Evolutionary conservation across 345 rosid genomes (phyloP), one percentile per base, ranked within the genome.

Genomic region (Salix purpurea): DNA sequence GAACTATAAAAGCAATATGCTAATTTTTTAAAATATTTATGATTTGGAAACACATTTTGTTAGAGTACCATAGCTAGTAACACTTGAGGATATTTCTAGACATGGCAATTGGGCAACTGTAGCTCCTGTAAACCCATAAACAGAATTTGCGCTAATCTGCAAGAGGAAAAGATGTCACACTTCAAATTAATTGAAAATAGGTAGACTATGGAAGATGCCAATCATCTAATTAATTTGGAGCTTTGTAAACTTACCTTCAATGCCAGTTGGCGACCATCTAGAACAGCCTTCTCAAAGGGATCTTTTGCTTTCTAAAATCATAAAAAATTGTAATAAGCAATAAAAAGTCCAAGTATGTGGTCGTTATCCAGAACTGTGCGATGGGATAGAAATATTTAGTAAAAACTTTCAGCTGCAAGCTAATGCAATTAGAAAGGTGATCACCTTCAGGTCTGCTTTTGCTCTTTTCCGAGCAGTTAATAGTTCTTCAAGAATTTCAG

Each of bases 91-190:
- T 84, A 96, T 96, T 87, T 92, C 97, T 40, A 93, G 70, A 82
- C 99, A 96, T 13, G 99, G 99, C 73, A 93, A 88, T 83, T 93
- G 98, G 83, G 88, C 97, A 84, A 88, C 79, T 77, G 96, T 93
- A 81, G 98, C 98, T 81, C 98, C 99, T 4, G 99, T 96, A 85
- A 96, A 96, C 72, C 99, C 99, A 78, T 93, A 96, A 2, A 93
- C 99, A 67, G 99, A 93, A 87, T 96, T 96, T 69, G 98, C 99
- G 85, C 98, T 93, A 77, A 96, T 71, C 98, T 96, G 91, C 75
- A 78, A 76, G 21, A 61, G 65, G 58, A 80, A 40, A 48, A 73
- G 34, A 76, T 69, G 75, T 66, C 66, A 74, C 62, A 58, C 67
- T 70, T 32, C 30, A 34, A 65, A 42, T 14, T n/a, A 77, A 56